Evolutionary conservation across 441 rosid genomes (phyloP), one percentile per base, ranked within the genome.

Genomic region (Gossypium schwendimanii): DNA sequence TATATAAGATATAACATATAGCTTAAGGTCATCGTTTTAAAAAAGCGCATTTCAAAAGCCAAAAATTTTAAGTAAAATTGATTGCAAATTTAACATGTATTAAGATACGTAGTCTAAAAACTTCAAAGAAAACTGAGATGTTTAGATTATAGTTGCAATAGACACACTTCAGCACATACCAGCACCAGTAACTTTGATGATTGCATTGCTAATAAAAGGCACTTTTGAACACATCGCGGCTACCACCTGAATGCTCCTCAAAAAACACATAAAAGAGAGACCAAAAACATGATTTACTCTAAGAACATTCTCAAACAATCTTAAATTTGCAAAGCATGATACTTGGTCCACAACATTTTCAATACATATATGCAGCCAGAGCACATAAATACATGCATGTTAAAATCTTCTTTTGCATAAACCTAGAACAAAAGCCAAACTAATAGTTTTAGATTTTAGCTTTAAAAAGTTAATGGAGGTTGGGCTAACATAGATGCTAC

Each of bases 151-250:
- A 41, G 31, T 44, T 12, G 54, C 28, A 63, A 17, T 1, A 33
- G 55, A 73, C 70, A 75, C 41, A n/a, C 54, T 50, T 71, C 2
- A 63, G 75, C 11, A 68, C 87, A 50, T 82, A 94, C 98, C 97
- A 77, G 86, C 84, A 66, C 79, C 85, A 2, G 92, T 87, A 50
- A 96, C 94, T 82, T 87, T 89, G 84, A 88, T 87, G 62, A 94
- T 88, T 59, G 98, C 97, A 69, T 85, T 87, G 75, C 97, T 85
- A 69, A 94, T 87, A 41, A 88, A 78, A 75, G 98, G 97, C 71
- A 91, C 97, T 80, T 92, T 92, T 60, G 95, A 88, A 80, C 97
- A 94, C 97, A 94, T 94, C 69, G 94, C 89, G 77, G 96, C 94
- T 57, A 94, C 84, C 80, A 92, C 91, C 98, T 94, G 89, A 87